Evolutionary conservation across 257 asterid species (phyloP).

Genomic region (Solanum ahanhuiri): DNA sequence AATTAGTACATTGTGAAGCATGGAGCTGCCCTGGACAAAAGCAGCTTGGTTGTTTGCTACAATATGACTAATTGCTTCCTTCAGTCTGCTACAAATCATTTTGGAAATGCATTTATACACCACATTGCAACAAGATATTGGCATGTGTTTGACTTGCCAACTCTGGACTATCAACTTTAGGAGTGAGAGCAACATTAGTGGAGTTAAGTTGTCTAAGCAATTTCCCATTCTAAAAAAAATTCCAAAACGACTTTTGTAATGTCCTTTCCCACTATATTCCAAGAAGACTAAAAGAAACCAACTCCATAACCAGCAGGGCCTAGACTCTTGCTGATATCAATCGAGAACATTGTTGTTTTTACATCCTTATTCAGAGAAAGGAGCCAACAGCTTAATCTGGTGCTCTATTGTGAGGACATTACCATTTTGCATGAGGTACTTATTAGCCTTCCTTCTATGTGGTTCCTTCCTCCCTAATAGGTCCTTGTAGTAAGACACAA

Average conservation of each 20-base stretch:
- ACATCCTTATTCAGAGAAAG: background rate
- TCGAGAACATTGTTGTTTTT: background rate
- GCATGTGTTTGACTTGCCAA: background rate
- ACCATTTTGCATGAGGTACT: background rate
- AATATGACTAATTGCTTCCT: background rate
- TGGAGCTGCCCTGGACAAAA: background rate
- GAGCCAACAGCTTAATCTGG: background rate
- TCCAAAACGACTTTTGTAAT: too few relatives aligned
- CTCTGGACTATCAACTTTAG: background rate
- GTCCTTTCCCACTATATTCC: background rate
- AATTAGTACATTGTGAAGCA: background rate
- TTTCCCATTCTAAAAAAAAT: background rate
- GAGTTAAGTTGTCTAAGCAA: background rate
- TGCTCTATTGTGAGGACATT: background rate
- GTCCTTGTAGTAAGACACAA: background rate
- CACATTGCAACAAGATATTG: background rate
- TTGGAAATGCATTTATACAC: background rate
- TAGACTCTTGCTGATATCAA: background rate
- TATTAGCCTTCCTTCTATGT: background rate
- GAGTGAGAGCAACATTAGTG: background rate
- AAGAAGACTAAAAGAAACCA: background rate
- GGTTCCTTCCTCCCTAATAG: background rate
- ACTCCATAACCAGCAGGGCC: background rate
- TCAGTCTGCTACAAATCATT: background rate
- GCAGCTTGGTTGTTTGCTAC: background rate